These are phyloP conservation scores for Carex pumila DNA, from an alignment of 176 grass and related monocot species.

Conservation along the genomic window DNA sequence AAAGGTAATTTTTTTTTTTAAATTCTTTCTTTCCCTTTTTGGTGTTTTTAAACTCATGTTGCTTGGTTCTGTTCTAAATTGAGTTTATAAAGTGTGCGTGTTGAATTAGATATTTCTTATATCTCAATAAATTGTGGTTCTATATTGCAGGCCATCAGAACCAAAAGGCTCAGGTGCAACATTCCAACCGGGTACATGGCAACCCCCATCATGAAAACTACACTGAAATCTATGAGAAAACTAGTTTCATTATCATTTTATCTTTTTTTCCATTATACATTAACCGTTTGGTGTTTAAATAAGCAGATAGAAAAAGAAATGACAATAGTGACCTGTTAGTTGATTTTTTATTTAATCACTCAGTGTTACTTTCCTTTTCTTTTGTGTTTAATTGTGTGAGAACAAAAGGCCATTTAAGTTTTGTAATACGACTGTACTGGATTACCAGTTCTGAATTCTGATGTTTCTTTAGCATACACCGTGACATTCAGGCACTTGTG, in stretches of 20 bases:
- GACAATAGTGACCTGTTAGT: not conserved
- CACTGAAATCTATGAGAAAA: not conserved
- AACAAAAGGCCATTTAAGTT: not conserved
- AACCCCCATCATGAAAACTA: conserved; percentile 34
- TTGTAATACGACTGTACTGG: not conserved
- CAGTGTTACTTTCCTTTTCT: not conserved
- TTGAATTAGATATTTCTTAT: not conserved
- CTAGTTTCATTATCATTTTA: not conserved
- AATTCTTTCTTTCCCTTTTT: not conserved
- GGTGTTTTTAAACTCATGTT: not conserved
- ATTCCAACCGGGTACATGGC: conserved; percentile 41
- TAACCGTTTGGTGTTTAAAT: not conserved
- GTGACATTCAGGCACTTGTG: too few relatives aligned
- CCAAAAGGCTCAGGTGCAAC: conserved; percentile 32
- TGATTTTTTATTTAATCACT: not conserved
- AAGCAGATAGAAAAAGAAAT: not conserved
- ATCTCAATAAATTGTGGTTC: not conserved
- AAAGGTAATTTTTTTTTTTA: conserved; percentile 11
- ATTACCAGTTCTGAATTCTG: not conserved
- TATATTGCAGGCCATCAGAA: conserved; percentile 21
- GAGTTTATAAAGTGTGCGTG: not conserved
- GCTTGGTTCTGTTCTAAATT: not conserved
- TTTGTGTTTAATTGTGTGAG: not conserved
- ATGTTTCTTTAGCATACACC: not conserved
- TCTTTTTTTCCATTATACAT: not conserved